phyloP scores from a whole-genome alignment of 2,329 filamentous ascomycete genomes.

The Laburnicola sp. region DNA sequence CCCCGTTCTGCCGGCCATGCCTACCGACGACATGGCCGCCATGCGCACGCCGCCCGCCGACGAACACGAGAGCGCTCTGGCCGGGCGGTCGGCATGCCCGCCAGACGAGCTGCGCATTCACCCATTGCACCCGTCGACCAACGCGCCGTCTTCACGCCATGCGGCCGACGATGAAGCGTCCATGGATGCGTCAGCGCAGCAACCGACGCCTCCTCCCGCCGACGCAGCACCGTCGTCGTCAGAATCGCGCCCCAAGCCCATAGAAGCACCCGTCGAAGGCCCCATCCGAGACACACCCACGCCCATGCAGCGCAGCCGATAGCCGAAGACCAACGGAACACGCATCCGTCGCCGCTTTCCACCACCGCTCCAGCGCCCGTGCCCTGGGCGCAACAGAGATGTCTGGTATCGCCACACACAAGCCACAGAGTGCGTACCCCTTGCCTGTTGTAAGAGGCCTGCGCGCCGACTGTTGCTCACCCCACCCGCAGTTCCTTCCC shows the following conservation, averaged over 20 bases:
- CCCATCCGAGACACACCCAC: conserved; percentile 44
- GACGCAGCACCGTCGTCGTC: conserved; percentile 23
- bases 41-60: conserved; percentile 45
- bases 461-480: conserved; percentile 21
- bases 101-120: conserved; percentile 47
- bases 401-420: conserved; percentile 38
- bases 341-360: conserved; percentile 40
- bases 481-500: conserved; percentile 63
- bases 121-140: conserved; percentile 37
- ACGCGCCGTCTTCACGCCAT: conserved; percentile 22
- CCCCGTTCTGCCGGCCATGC: conserved; percentile 49
- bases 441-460: neutral
- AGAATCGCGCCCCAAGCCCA: conserved; percentile 35
- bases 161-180: conserved; percentile 21
- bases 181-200: conserved; percentile 31
- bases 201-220: conserved; percentile 42
- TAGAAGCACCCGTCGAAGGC: conserved; percentile 37
- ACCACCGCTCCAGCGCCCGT: conserved; percentile 24
- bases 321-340: conserved; percentile 39
- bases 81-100: conserved; percentile 55
- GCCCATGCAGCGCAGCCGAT: conserved; percentile 33
- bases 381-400: conserved; percentile 29
- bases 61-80: conserved; percentile 49
- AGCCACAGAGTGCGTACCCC: conserved; percentile 37
- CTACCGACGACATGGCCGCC: conserved; percentile 50